These are phyloP conservation scores for Laguncularia racemosa DNA, from an alignment of 345 rosid species.

Conservation along the genomic window DNA sequence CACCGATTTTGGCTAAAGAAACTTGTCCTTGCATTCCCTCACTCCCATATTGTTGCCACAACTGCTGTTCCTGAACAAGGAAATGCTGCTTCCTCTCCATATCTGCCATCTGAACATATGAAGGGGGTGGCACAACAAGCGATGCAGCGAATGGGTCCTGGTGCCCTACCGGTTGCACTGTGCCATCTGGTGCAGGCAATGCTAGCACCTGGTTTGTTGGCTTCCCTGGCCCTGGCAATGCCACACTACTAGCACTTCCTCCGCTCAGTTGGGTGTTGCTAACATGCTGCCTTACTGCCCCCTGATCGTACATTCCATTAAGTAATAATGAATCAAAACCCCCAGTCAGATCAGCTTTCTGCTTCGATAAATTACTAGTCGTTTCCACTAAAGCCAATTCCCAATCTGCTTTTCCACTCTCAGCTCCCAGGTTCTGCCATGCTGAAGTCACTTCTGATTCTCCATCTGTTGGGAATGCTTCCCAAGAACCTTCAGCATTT, in stretches of 20 bases:
- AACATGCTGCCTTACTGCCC: slow-evolving; percentile 66
- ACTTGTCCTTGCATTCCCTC: slow-evolving; percentile 62
- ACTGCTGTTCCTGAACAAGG: slow-evolving; percentile 50
- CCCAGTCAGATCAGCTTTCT: slow-evolving; percentile 52
- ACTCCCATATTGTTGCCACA: slow-evolving; percentile 48
- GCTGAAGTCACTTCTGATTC: slow-evolving; percentile 41
- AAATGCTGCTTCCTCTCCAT: slow-evolving; percentile 60
- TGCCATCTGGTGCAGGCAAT: slow-evolving; percentile 63
- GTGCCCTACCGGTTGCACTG: slow-evolving; percentile 23
- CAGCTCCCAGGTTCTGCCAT: slow-evolving; percentile 68
- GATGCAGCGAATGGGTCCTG: slow-evolving; percentile 55
- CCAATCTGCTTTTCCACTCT: slow-evolving; percentile 79
- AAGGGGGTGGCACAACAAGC: slow-evolving; percentile 38
- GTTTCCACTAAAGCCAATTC: slow-evolving; percentile 78
- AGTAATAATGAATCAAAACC: slow-evolving; percentile 62
- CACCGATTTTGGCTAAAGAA: slow-evolving; percentile 29
- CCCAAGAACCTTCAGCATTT: slow-evolving; percentile 60
- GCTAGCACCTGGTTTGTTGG: slow-evolving; percentile 40
- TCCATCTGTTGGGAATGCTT: slow-evolving; percentile 57
- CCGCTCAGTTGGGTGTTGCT: slow-evolving; percentile 45
- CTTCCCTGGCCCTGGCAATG: slow-evolving; percentile 36
- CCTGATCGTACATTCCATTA: slow-evolving; percentile 84
- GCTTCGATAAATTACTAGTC: slow-evolving; percentile 60
- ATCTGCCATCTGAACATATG: slow-evolving; percentile 62
- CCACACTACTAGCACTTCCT: slow-evolving; percentile 72